Evolutionary conservation across 768 basidiomycete genomes (phyloP).

Genomic region (Tremella mesenterica): DNA sequence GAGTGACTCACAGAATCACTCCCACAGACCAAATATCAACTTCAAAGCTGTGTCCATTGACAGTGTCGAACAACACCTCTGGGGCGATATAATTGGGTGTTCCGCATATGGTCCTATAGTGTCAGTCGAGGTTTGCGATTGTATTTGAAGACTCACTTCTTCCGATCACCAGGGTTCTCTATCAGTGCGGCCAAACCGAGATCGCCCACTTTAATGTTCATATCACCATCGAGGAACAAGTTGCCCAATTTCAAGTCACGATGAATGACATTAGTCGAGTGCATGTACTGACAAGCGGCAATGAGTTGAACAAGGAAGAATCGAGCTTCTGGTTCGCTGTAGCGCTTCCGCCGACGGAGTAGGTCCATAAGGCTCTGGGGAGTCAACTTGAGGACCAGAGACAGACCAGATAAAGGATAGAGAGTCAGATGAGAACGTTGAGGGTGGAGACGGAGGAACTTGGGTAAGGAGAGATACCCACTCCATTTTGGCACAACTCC

Average conservation of each 20-base stretch:
- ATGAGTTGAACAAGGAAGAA: slow-evolving; percentile 91
- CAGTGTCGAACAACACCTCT: slow-evolving; percentile 74
- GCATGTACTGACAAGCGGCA: slow-evolving; percentile 96
- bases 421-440: background rate
- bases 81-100: slow-evolving; percentile 99
- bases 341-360: slow-evolving; percentile 72
- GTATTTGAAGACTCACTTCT: slow-evolving; percentile 54
- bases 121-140: background rate
- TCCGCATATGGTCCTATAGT: slow-evolving; percentile 78
- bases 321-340: slow-evolving; percentile 84
- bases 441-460: background rate
- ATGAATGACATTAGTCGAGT: slow-evolving; percentile 90
- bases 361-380: slow-evolving; percentile 51
- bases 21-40: slow-evolving; percentile 98
- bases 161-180: slow-evolving; percentile 89
- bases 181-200: slow-evolving; percentile 95
- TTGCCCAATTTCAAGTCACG: slow-evolving; percentile 95
- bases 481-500: slow-evolving; percentile 79
- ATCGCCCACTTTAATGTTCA: slow-evolving; percentile 96
- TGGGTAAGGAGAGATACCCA: slow-evolving; percentile 25
- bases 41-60: slow-evolving; percentile 94
- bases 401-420: background rate
- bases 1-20: slow-evolving; percentile 60
- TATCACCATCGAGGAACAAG: slow-evolving; percentile 75
- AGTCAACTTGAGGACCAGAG: slow-evolving; percentile 4